Base-by-base conservation (phyloP, 129 eudicot genomes). In the Flaveria brownii region DNA sequence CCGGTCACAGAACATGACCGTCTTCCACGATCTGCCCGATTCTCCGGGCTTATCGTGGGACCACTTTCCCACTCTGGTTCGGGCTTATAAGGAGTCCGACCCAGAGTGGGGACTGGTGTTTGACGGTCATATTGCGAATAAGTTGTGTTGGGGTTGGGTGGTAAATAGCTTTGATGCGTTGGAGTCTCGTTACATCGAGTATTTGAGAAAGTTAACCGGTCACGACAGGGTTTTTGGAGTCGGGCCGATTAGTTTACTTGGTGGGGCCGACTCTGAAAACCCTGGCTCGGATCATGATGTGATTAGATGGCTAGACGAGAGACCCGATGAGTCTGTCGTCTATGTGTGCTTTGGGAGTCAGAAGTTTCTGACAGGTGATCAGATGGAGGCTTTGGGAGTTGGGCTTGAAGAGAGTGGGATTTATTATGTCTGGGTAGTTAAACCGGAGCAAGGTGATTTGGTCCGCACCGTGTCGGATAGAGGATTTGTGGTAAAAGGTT, bases 331-430 rank as follows among this genome's bases (percentile, higher is more conserved):
- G 54, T 61, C 79, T 20, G 90, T 86, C 11, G 65, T 88, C 28
- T 88, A 88, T 42, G 93, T 86, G 45, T 81, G 93, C 39, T 88
- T 88, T 71, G 93, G 93, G 36, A 88, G 93, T 59, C 93, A 88
- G 43, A 81, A 70, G 68, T 67, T 82, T 68, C 56, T 80, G 7
- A 59, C 71, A 59, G 15, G 3, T 52, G 73, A 80, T 43, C 96
- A 87, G 81, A 80, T 85, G 77, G 85, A 87, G 60, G 88, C 86
- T 16, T 76, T 92, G 73, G 81, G 81, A 2, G 46, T 0, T 51
- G 98, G 89, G 71, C 89, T 90, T 20, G 92, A 86, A 64, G 61
- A 33, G 56, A 86, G 98, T 36, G 89, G 88, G 59, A 55, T 84
- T 49, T 79, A 75, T n/a, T 92, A 89, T 55, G 71, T 92, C 52